These are phyloP conservation scores for Solanum peruvianum DNA, from an alignment of 257 asterid species.

Conservation along the genomic window DNA sequence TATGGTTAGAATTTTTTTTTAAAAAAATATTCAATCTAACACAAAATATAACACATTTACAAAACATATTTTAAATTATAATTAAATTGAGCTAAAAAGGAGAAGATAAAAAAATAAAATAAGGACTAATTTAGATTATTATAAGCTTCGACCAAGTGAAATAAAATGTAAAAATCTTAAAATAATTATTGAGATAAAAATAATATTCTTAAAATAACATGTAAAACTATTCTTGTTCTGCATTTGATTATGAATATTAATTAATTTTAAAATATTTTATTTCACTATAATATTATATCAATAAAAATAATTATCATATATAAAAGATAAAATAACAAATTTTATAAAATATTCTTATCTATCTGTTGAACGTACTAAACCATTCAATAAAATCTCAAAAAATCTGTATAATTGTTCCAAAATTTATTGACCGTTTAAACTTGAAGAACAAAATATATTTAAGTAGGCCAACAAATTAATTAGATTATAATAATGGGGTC, in stretches of 20 bases:
- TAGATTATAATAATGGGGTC: neutral
- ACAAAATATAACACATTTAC: neutral
- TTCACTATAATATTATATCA: neutral
- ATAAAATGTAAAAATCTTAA: neutral
- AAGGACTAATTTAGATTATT: neutral
- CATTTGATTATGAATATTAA: neutral
- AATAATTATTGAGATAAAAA: neutral
- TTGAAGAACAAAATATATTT: neutral
- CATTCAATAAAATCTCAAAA: neutral
- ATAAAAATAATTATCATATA: neutral
- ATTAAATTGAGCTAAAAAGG: neutral
- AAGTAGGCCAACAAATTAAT: neutral
- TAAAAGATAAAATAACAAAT: neutral
- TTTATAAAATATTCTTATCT: neutral
- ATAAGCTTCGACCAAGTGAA: neutral
- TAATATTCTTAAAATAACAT: neutral
- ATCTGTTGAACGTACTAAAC: neutral
- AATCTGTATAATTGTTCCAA: neutral
- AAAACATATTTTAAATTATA: neutral
- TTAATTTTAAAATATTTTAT: neutral
- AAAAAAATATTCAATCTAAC: neutral
- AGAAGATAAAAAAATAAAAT: neutral
- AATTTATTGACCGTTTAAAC: neutral
- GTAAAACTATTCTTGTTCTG: neutral
- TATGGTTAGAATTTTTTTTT: neutral